Base-by-base conservation (phyloP, 2,329 filamentous ascomycete genomes). In the Apiospora kogelbergensis region DNA sequence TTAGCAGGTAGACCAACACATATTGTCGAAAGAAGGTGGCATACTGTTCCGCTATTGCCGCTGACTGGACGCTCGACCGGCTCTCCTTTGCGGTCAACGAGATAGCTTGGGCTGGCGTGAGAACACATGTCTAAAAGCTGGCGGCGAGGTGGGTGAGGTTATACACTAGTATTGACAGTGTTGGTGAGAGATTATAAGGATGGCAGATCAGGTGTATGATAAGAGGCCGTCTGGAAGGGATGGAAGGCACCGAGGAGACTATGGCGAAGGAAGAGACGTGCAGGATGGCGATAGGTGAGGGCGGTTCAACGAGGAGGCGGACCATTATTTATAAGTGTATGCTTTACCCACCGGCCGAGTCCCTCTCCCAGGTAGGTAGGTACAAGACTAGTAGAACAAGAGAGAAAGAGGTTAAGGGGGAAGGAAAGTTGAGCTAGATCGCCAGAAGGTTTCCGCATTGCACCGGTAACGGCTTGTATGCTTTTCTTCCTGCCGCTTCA, bases 401-500 rank as follows among this genome's bases (percentile, higher is more conserved):
- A 37, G 53, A 37, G 30, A 33, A 33, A 60, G 9, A 26, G n/a
- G 5, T 33, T 4, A 6, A n/a, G 30, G 53, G 30, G 53, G 17
- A 13, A 33, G 30, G 53, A 60, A 60, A 60, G 53, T 22, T 20
- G 53, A 37, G 20, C 53, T 60, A 60, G 53, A 60, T 60, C 30
- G 30, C 30, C 53, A 60, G 53, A 60, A 60, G 30, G 41, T 65
- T 44, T 24, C 60, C 40, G 40, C 33, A 33, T 7, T 33, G 33
- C 37, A 65, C 63, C 63, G 63, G 63, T 44, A 65, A 65, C 40
- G 63, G 41, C 63, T 65, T 44, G 63, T 44, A 30, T 65, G 24
- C 63, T 65, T 60, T 60, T 65, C 63, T 65, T 65, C 41, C 63
- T 65, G 63, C 63, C 63, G 63, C 53, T 60, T 60, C 53, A 60